Conservation (phyloP, 2,329 filamentous ascomycete species). For the Verticillium tricorpus region DNA sequence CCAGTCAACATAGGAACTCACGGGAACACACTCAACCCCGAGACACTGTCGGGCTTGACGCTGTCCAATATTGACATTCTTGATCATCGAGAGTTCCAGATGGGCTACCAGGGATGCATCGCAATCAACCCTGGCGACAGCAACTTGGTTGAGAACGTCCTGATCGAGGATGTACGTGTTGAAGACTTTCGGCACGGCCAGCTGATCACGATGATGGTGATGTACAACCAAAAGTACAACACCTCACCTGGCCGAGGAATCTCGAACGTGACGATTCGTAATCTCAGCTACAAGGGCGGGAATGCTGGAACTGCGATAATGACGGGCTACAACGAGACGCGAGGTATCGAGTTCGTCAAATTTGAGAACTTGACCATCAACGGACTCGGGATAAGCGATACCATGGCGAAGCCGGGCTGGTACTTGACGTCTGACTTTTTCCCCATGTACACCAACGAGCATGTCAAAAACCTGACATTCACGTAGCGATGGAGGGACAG, state of each 20-base stretch:
- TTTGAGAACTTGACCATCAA: slow-evolving; percentile 19
- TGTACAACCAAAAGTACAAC: slow-evolving; percentile 27
- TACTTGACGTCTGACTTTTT: slow-evolving; percentile 8
- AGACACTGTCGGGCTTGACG: slow-evolving; percentile 22
- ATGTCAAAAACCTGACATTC: slow-evolving; percentile 13
- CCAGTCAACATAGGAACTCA: slow-evolving; percentile 31
- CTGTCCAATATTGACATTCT: slow-evolving; percentile 30
- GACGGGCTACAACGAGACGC: background rate
- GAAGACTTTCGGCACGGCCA: slow-evolving; percentile 25
- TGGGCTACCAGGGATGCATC: slow-evolving; percentile 30
- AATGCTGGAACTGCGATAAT: slow-evolving; percentile 14
- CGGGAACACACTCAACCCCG: slow-evolving; percentile 25
- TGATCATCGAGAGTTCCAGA: slow-evolving; percentile 28
- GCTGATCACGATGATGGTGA: slow-evolving; percentile 27
- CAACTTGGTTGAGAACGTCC: slow-evolving; percentile 23
- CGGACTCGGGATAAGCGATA: slow-evolving; percentile 15
- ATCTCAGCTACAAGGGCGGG: slow-evolving; percentile 16
- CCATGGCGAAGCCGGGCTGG: slow-evolving; percentile 11
- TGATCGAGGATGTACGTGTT: slow-evolving; percentile 23
- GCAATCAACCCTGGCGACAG: slow-evolving; percentile 27
- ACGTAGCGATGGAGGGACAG: background rate
- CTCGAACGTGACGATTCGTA: slow-evolving; percentile 15
- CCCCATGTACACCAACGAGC: slow-evolving; percentile 14
- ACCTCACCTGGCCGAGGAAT: slow-evolving; percentile 26
- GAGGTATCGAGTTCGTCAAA: slow-evolving; percentile 10